These are phyloP conservation scores for Phtheirospermum japonicum DNA, from an alignment of 257 asterid species.

Conservation along the genomic window DNA sequence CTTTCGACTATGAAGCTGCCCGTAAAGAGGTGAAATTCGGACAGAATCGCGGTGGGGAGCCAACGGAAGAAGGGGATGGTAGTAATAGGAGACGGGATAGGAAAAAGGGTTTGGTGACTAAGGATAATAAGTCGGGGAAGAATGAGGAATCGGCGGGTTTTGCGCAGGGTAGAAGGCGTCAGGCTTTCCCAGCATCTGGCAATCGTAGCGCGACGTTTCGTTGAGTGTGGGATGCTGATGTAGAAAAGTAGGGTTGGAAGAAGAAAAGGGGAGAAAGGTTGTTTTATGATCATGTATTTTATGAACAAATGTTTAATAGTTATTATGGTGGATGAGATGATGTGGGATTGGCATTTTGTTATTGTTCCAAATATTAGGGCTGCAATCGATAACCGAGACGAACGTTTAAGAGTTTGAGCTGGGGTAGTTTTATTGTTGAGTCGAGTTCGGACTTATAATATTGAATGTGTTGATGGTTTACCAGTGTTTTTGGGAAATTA, in stretches of 20 bases:
- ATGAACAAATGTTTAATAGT: too few species aligned
- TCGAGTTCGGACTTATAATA: too few species aligned
- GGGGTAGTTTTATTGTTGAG: too few species aligned
- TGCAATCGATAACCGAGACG: too few species aligned
- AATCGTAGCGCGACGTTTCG: slow-evolving; percentile 86
- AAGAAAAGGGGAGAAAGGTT: not conserved
- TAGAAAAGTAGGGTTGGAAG: slow-evolving; percentile 4
- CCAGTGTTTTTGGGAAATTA: too few species aligned
- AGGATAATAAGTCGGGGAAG: slow-evolving; percentile 24
- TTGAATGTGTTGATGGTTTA: too few species aligned
- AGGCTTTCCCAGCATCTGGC: slow-evolving; percentile 91
- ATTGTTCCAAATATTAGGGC: too few species aligned
- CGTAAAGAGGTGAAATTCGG: slow-evolving; percentile 62
- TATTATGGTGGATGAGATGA: too few species aligned
- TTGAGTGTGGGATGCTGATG: slow-evolving; percentile 24
- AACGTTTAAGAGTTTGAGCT: too few species aligned
- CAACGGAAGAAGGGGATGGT: slow-evolving; percentile 26
- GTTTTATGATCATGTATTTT: not conserved
- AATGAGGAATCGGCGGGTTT: slow-evolving; percentile 40
- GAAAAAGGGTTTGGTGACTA: slow-evolving; percentile 36
- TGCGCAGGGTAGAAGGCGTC: slow-evolving; percentile 81
- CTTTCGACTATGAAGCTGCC: slow-evolving; percentile 77
- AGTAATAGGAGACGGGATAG: slow-evolving; percentile 33
- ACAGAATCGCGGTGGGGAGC: slow-evolving; percentile 21
- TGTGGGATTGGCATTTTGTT: too few species aligned